Percentiles rank a stretch among this genome's conserved stretches.
Conservation (phyloP, 306 rosid genomes). For the Luffa aegyptiaca region DNA sequence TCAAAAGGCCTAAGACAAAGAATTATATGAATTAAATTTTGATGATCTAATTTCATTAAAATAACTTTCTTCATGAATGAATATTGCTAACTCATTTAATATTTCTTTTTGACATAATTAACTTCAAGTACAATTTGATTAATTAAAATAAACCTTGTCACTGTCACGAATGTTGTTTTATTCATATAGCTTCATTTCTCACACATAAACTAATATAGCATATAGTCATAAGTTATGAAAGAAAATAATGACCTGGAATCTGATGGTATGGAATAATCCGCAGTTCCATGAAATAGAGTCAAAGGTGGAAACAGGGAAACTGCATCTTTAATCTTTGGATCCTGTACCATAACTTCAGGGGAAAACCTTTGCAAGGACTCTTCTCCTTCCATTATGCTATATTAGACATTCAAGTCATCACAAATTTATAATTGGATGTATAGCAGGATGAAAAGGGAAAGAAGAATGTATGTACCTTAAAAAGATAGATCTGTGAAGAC, state of each 20-base stretch:
- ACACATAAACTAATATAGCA: background rate
- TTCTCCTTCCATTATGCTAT: slow-evolving; percentile 97
- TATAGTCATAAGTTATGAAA: background rate
- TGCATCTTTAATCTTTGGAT: slow-evolving; percentile 49
- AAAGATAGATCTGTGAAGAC: slow-evolving; percentile 75
- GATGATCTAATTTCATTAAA: no score
- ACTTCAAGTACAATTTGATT: no score
- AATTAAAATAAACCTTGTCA: background rate
- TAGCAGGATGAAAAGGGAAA: background rate
- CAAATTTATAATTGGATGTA: slow-evolving; percentile 2
- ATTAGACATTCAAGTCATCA: slow-evolving; percentile 15
- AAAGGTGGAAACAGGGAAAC: slow-evolving; percentile 62
- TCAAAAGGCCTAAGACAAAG: no score
- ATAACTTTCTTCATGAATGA: no score
- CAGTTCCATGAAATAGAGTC: slow-evolving; percentile 79
- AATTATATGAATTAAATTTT: no score
- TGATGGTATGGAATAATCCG: slow-evolving; percentile 86
- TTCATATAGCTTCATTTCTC: background rate
- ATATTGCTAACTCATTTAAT: no score
- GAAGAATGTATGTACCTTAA: slow-evolving; percentile 29
- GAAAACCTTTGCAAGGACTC: slow-evolving; percentile 64
- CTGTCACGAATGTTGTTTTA: background rate
- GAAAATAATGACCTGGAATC: slow-evolving; percentile 51
- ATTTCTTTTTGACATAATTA: no score
- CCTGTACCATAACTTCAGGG: slow-evolving; percentile 74